Base-by-base conservation (phyloP, 2,329 filamentous ascomycete species). In the Teratosphaeriaceae sp. region DNA sequence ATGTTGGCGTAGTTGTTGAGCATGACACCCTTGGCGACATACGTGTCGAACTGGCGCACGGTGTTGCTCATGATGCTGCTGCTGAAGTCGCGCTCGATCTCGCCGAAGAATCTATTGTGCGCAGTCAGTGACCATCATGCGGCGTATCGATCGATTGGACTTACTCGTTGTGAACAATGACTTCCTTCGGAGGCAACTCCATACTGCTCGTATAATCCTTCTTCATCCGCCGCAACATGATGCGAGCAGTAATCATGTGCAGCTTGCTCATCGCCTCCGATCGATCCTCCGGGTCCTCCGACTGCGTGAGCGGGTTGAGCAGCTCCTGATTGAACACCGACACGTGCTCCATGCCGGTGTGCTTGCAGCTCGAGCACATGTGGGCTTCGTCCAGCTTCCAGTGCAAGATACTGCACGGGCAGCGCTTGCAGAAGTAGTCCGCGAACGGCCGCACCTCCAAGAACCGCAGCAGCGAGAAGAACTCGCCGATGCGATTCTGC, bases 1-100 rank as follows among this genome's bases (percentile, higher is more conserved):
- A 98, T 97, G 63, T 98, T 98, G 69, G 92, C 92, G 55, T 97
- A 97, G 62, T 96, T 95, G 72, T 97, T 74, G 40, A 98, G 76
- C 65, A 98, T 80, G 16, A 97, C 90, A 69, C 88, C 89, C 50
- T 88, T 86, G 15, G 88, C 84, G 27, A 97, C 92, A 53, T 97
- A 98, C 0, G 89, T 97, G 59, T 97, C 87, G 53, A 97, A 98
- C 56, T 88, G 82, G 48, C 92, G 84, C 45, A 83, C 79, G 6
- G 86, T 84, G 60, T 86, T 94, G 13, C 82, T 87, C 88, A 97
- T 98, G 71, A 98, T 94, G 56, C 88, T 95, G 43, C 80, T 80
- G 24, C 90, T 94, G 62, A 98, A 94, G 63, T 98, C 92, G 40
- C 89, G 88, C 66, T 98, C 92, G 33, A 90, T 88, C 55, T 95